phyloP scores from a whole-genome alignment of 2,329 filamentous ascomycete genomes.

The Gnomoniopsis smithogilvyi region DNA sequence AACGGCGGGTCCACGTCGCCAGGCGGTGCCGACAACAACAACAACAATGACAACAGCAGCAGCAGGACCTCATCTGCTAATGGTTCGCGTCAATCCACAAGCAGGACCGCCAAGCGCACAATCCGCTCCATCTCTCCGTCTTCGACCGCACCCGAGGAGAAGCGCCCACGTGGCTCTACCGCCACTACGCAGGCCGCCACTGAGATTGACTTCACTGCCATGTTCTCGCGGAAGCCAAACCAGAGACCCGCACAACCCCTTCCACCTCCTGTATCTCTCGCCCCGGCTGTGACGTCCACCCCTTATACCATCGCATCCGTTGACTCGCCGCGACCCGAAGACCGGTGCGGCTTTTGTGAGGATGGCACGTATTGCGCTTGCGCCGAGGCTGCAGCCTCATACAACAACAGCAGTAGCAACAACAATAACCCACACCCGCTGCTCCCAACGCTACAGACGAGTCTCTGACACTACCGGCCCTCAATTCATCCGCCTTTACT shows the following conservation, averaged over 20 bases:
- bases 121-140: conserved; percentile 36
- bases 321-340: conserved; percentile 40
- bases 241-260: conserved; percentile 24
- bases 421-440: not conserved
- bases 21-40: too few species aligned
- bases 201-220: conserved; percentile 72
- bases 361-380: conserved; percentile 82
- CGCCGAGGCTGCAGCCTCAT: conserved; percentile 50
- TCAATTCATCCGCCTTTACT: conserved; percentile 35
- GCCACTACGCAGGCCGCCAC: conserved; percentile 37
- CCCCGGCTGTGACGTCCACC: conserved; percentile 23
- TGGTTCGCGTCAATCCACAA: conserved; percentile 1
- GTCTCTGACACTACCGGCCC: conserved; percentile 30
- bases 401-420: conserved; percentile 7
- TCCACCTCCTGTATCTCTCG: conserved; percentile 31
- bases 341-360: conserved; percentile 78
- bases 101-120: conserved; percentile 14
- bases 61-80: conserved; percentile 4
- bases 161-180: conserved; percentile 47
- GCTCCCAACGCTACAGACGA: not conserved
- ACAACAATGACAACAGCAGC: conserved; percentile 17
- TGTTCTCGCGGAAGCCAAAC: conserved; percentile 50
- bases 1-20: conserved; percentile 25
- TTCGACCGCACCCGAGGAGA: conserved; percentile 43
- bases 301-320: conserved; percentile 23